These are phyloP conservation scores for Pulveroboletus ravenelii DNA, from an alignment of 768 basidiomycete genomes.

Conservation along the genomic window DNA sequence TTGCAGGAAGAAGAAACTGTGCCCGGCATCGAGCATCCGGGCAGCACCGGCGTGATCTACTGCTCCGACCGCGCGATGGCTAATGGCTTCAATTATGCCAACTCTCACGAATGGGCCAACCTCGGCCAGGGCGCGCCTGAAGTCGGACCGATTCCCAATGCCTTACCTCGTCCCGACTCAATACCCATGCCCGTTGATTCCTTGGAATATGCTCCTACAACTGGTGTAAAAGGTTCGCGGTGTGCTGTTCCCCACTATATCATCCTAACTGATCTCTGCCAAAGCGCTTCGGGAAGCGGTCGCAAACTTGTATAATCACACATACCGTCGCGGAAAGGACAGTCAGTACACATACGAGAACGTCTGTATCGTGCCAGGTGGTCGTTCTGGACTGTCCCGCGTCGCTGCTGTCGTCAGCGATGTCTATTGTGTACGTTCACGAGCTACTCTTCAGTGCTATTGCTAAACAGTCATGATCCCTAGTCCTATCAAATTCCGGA, in stretches of 20 bases:
- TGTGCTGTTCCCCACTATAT: neutral
- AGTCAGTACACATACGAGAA: conserved; percentile 92
- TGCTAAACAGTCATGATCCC: neutral
- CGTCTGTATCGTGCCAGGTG: conserved; percentile 92
- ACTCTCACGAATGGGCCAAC: conserved; percentile 79
- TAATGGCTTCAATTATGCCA: conserved; percentile 82
- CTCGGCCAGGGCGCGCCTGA: conserved; percentile 92
- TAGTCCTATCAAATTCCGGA: conserved; percentile 89
- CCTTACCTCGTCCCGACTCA: conserved; percentile 57
- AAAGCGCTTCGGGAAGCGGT: conserved; percentile 83
- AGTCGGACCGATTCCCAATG: conserved; percentile 78
- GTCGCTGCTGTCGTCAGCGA: conserved; percentile 90
- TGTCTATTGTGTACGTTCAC: conserved; percentile 64
- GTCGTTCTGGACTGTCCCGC: conserved; percentile 83
- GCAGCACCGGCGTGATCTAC: conserved; percentile 66
- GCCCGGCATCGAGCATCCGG: conserved; percentile 80
- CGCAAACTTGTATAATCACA: conserved; percentile 82
- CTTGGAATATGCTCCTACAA: conserved; percentile 89
- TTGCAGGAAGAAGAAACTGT: conserved; percentile 81
- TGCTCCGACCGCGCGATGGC: conserved; percentile 94
- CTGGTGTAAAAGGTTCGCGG: conserved; percentile 72
- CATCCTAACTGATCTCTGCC: conserved; percentile 2
- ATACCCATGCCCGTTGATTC: conserved; percentile 68
- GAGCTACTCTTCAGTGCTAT: neutral
- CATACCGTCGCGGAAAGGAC: conserved; percentile 74